Evolutionary conservation across 164 flowering plant species (phyloP), one percentile per base, ranked within the genome.

Genomic region (Stephania japonica): DNA sequence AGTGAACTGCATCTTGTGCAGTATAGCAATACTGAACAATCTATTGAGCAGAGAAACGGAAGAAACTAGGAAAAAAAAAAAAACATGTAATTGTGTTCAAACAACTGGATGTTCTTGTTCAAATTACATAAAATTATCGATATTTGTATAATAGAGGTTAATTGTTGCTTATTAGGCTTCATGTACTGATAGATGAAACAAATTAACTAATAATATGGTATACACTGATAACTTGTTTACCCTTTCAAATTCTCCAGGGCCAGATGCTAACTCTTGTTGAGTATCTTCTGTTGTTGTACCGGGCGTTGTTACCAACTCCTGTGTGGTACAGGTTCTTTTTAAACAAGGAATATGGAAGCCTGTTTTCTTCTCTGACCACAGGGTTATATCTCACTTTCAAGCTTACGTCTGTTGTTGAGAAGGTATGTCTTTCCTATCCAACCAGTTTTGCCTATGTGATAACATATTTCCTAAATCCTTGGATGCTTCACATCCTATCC

Each of bases 291-390:
- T 83, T 96, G 72, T 81, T 96, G 43, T 96, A 93, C 70, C 99
- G 98, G 78, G 92, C 98, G 24, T 85, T 96, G 80, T 78, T 96
- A 76, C 98, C 99, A 42, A 83, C 99, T 47, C 98, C 99, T 44
- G 99, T 96, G 38, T 96, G 99, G 99, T 96, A 96, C 70, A 90
- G 97, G 16, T 96, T 96, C 83, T 96, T 93, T 86, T 84, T 93
- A 83, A 93, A 96, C 89, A 96, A 96, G 81, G 98, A 96, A 76
- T 92, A 92, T 77, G 99, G 99, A 61, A 93, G 99, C 82, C 93
- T 96, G 76, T 96, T 96, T 80, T 96, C 99, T 42, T 96, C 99
- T 11, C 82, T 96, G n/a, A 91, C 91, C 84, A 96, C 99, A 11
- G 99, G 98, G 73, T 74, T 96, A 77, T 96, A 96, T 76, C 79